These are phyloP conservation scores for Claviceps purpurea DNA, from an alignment of 2,329 filamentous ascomycete species.

Conservation along the genomic window DNA sequence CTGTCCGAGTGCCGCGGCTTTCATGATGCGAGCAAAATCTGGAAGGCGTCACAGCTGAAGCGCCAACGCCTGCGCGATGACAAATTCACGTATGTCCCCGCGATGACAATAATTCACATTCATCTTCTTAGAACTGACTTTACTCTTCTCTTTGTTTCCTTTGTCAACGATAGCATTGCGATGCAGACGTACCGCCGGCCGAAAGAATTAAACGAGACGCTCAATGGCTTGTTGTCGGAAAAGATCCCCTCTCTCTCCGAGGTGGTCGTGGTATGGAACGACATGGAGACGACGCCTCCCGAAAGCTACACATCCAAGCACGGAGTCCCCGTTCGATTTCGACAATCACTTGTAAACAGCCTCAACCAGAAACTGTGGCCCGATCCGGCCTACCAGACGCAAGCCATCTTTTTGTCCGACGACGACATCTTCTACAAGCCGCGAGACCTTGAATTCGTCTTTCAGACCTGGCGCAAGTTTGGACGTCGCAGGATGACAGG, in stretches of 20 bases:
- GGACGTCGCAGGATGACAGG: constrained; percentile 21
- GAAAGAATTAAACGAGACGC: constrained; percentile 19
- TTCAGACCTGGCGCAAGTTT: constrained; percentile 26
- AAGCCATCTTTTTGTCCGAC: constrained; percentile 26
- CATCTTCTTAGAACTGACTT: background rate
- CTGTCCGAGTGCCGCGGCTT: constrained; percentile 1
- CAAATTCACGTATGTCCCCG: constrained; percentile 18
- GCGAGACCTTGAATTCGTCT: constrained; percentile 25
- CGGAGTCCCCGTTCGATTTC: constrained; percentile 21
- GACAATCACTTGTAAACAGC: constrained; percentile 19
- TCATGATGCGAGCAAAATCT: constrained; percentile 6
- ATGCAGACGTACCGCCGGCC: constrained; percentile 24
- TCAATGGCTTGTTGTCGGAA: constrained; percentile 14
- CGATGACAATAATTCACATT: background rate
- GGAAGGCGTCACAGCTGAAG: constrained; percentile 12
- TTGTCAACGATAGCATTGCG: constrained; percentile 17
- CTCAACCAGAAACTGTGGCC: constrained; percentile 25
- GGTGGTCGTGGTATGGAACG: constrained; percentile 26
- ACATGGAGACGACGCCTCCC: constrained; percentile 17
- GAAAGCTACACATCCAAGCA: constrained; percentile 15
- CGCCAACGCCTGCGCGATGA: constrained; percentile 14
- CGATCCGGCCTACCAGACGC: constrained; percentile 22
- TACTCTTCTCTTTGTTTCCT: background rate
- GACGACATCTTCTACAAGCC: constrained; percentile 27
- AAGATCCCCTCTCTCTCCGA: constrained; percentile 23